phyloP scores from a whole-genome alignment of 2,329 filamentous ascomycete genomes.

The Penicillium sp. region DNA sequence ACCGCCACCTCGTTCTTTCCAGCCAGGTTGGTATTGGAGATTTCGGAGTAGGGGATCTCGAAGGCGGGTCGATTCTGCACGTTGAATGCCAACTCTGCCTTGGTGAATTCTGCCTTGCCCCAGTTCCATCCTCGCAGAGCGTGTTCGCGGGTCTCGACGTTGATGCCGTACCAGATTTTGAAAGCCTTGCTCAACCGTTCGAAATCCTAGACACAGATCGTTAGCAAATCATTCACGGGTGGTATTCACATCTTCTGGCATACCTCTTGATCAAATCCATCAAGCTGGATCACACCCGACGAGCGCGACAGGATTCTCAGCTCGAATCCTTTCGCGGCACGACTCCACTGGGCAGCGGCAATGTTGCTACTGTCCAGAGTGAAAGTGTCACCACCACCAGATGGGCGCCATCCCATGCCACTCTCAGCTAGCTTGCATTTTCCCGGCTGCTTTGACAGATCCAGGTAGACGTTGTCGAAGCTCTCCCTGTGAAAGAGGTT shows the following conservation, averaged over 20 bases:
- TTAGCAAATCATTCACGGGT: neutral
- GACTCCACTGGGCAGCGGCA: slow-evolving; percentile 84
- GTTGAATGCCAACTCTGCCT: slow-evolving; percentile 91
- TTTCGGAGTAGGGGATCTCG: slow-evolving; percentile 94
- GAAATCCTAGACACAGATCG: slow-evolving; percentile 58
- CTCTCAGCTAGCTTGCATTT: slow-evolving; percentile 93
- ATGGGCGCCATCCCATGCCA: slow-evolving; percentile 92
- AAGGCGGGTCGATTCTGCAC: slow-evolving; percentile 96
- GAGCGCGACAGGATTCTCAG: slow-evolving; percentile 83
- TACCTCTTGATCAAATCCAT: slow-evolving; percentile 86
- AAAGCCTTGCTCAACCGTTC: slow-evolving; percentile 88
- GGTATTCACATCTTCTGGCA: slow-evolving; percentile 5
- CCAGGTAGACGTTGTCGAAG: slow-evolving; percentile 95
- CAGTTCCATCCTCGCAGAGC: slow-evolving; percentile 97
- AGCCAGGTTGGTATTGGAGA: slow-evolving; percentile 94
- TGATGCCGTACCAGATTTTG: slow-evolving; percentile 97
- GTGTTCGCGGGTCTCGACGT: slow-evolving; percentile 87
- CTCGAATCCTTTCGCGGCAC: slow-evolving; percentile 86
- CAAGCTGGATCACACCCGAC: slow-evolving; percentile 82
- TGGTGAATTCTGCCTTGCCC: slow-evolving; percentile 96
- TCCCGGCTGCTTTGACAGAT: slow-evolving; percentile 85
- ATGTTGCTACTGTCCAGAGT: slow-evolving; percentile 87
- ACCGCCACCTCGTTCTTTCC: slow-evolving; percentile 97
- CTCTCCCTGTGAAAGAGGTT: slow-evolving; percentile 60
- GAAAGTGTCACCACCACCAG: slow-evolving; percentile 81